phyloP scores from a whole-genome alignment of 2,329 filamentous ascomycete genomes.

The Phialemonium atrogriseum region DNA sequence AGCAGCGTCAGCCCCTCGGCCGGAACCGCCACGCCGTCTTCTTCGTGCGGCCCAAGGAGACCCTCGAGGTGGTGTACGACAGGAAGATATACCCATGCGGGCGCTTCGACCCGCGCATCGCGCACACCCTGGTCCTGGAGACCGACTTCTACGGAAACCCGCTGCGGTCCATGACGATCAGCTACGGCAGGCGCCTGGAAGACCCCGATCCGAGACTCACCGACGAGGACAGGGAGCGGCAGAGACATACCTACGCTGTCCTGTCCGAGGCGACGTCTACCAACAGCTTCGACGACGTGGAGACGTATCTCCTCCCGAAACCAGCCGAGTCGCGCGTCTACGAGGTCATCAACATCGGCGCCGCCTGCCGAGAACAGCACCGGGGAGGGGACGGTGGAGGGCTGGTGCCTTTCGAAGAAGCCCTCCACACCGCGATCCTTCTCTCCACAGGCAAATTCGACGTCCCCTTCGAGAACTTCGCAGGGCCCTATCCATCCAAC shows the following conservation, averaged over 20 bases:
- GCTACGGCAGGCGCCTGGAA: constrained; percentile 5
- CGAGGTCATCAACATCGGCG: neutral
- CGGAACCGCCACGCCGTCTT: neutral
- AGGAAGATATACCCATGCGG: neutral
- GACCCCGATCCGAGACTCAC: constrained; percentile 4
- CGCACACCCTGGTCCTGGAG: constrained; percentile 7
- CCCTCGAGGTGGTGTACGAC: neutral
- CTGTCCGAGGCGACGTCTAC: constrained; percentile 5
- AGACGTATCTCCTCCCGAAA: neutral
- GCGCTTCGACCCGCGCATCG: neutral
- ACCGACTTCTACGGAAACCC: constrained; percentile 8
- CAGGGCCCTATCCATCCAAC: neutral
- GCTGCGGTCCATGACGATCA: constrained; percentile 1
- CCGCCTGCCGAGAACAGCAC: neutral
- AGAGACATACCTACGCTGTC: constrained; percentile 3
- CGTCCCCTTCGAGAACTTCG: neutral
- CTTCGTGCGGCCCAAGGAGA: neutral
- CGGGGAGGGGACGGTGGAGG: neutral
- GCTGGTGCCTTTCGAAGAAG: neutral
- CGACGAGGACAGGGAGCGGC: constrained; percentile 5
- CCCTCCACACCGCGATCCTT: neutral
- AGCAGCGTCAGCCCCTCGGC: neutral
- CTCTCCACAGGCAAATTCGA: neutral
- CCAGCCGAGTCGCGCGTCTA: neutral
- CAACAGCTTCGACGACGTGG: constrained; percentile 7